Percentiles rank a stretch among this genome's conserved stretches.
Evolutionary conservation across 176 grass and related monocot genomes (phyloP).

Genomic region (Hordeum marinum): DNA sequence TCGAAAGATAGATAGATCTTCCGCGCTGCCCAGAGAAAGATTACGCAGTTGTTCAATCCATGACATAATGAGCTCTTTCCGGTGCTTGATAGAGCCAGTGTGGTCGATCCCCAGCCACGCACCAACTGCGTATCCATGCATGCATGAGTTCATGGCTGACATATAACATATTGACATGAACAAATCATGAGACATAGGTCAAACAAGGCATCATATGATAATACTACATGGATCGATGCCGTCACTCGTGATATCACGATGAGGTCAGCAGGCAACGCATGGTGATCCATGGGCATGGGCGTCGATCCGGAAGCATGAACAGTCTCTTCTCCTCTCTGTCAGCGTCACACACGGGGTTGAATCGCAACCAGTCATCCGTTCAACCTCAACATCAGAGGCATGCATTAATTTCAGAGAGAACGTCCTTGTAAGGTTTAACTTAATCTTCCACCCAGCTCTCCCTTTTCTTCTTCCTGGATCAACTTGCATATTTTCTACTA

Average conservation of each 20-base stretch:
- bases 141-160: neutral
- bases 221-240: neutral
- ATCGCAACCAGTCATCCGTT: neutral
- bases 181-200: neutral
- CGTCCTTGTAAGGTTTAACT: too few species aligned
- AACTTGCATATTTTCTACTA: neutral
- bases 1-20: too few species aligned
- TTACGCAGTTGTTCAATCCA: too few species aligned
- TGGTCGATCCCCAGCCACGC: neutral
- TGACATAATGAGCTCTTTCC: neutral
- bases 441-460: neutral
- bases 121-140: neutral
- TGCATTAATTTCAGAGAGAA: neutral
- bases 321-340: neutral
- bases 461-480: neutral
- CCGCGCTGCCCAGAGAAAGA: too few species aligned
- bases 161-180: neutral
- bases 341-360: neutral
- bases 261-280: neutral
- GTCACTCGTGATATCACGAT: conserved; percentile 13
- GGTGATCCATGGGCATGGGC: neutral
- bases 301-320: neutral
- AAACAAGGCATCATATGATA: neutral
- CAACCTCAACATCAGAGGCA: neutral
- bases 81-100: neutral